Conservation (phyloP, 2,329 filamentous ascomycete genomes). For the Rhynchosporium graminicola region DNA sequence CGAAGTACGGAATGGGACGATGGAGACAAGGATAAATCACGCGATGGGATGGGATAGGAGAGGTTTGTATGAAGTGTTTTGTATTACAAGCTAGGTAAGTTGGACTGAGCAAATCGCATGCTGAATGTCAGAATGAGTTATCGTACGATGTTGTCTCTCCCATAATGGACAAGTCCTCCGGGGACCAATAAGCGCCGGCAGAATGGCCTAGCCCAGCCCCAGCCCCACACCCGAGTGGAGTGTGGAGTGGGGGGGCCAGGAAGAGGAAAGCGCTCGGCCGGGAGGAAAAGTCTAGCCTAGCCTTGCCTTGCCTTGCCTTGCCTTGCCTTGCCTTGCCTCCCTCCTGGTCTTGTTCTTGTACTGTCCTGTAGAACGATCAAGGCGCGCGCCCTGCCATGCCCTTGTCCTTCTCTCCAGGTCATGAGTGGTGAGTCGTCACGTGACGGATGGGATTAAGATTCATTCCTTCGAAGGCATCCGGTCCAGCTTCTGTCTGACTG, state of each 20-base stretch:
- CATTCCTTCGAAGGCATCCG: too few relatives aligned
- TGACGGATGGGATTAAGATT: too few relatives aligned
- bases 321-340: too few relatives aligned
- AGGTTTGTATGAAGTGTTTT: conserved; percentile 14
- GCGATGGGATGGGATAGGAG: conserved; percentile 8
- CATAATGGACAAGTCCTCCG: neutral
- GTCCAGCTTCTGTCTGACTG: too few relatives aligned
- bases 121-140: neutral
- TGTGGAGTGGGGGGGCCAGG: too few relatives aligned
- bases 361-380: too few relatives aligned
- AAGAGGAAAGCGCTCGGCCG: neutral
- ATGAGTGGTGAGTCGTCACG: too few relatives aligned
- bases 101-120: conserved; percentile 12
- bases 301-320: too few relatives aligned
- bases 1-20: neutral
- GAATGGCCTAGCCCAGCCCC: neutral
- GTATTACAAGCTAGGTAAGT: conserved; percentile 15
- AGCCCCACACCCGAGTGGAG: too few relatives aligned
- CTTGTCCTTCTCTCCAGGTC: too few relatives aligned
- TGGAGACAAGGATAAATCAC: conserved; percentile 22
- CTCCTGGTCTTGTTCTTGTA: too few relatives aligned
- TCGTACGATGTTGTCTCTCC: conserved; percentile 15
- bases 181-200: conserved; percentile 1
- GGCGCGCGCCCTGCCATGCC: too few relatives aligned
- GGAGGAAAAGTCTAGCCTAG: neutral